Conservation (phyloP, 2,329 filamentous ascomycete species). For the Diaporthe capsici region DNA sequence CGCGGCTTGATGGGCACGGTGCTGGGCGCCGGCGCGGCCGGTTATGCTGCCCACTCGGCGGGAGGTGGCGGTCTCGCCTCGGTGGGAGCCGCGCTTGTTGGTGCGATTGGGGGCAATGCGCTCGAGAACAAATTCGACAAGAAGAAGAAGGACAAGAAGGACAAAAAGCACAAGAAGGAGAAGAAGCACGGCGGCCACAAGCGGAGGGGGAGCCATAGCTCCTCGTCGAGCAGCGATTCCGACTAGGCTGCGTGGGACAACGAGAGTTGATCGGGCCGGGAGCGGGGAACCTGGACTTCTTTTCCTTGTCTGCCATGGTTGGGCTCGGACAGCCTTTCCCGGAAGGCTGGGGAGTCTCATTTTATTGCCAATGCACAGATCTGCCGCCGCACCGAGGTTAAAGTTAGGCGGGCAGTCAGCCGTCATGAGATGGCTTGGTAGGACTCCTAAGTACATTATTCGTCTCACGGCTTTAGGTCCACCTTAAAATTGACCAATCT, state of each 20-base stretch:
- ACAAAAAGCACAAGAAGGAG: slow-evolving; percentile 39
- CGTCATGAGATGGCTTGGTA: no score
- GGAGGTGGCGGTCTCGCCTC: slow-evolving; percentile 67
- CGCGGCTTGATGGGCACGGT: slow-evolving; percentile 69
- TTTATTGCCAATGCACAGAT: not conserved
- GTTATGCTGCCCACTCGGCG: slow-evolving; percentile 66
- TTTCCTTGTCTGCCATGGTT: not conserved
- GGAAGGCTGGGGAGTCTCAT: no score
- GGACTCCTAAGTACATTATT: not conserved
- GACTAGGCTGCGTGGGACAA: not conserved
- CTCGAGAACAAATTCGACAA: slow-evolving; percentile 55
- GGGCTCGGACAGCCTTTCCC: no score
- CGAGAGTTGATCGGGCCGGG: not conserved
- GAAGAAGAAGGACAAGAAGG: slow-evolving; percentile 60
- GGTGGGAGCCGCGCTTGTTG: slow-evolving; percentile 64
- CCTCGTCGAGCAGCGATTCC: slow-evolving; percentile 33
- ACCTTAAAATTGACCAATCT: not conserved
- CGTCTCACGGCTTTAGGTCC: not conserved
- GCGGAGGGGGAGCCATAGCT: slow-evolving; percentile 35
- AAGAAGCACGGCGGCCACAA: slow-evolving; percentile 29
- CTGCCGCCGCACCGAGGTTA: not conserved
- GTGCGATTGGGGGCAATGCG: slow-evolving; percentile 69
- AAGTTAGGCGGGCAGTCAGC: not conserved
- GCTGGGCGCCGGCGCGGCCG: slow-evolving; percentile 67
- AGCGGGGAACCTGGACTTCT: no score